These are phyloP conservation scores for Fusarium sacchari DNA, from an alignment of 2,329 filamentous ascomycete species.

Conservation along the genomic window DNA sequence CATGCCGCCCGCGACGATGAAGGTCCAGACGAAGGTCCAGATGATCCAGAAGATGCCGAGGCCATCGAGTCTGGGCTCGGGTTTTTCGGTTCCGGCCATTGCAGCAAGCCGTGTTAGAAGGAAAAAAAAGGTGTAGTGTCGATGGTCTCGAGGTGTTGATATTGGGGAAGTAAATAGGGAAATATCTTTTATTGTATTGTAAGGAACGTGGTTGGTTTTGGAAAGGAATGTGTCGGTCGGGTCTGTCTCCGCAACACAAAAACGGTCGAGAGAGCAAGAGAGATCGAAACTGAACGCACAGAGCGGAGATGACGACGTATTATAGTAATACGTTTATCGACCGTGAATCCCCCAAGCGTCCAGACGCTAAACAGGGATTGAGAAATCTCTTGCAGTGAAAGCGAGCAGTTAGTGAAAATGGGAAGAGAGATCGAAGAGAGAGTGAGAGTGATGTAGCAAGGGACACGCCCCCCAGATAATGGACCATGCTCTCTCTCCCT, in stretches of 20 bases:
- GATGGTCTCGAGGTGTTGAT: background rate
- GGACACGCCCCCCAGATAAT: background rate
- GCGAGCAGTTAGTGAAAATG: background rate
- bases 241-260: conserved; percentile 12
- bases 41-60: conserved; percentile 55
- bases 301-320: conserved; percentile 27
- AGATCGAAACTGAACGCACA: background rate
- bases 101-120: background rate
- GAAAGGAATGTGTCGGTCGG: conserved; percentile 30
- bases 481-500: conserved; percentile 10
- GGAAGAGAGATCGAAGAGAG: background rate
- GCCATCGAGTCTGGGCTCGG: conserved; percentile 48
- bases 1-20: conserved; percentile 53
- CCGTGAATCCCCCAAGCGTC: background rate
- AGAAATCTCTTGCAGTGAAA: conserved; percentile 8
- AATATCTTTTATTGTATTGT: background rate
- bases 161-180: background rate
- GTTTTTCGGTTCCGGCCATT: conserved; percentile 40
- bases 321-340: conserved; percentile 17
- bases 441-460: background rate
- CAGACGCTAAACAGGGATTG: conserved; percentile 9
- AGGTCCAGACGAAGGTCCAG: conserved; percentile 52
- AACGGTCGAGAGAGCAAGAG: background rate
- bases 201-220: conserved; percentile 39
- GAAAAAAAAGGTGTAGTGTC: background rate